phyloP scores from a whole-genome alignment of 2,329 filamentous ascomycete species.

The Colletotrichum cordylinicola region DNA sequence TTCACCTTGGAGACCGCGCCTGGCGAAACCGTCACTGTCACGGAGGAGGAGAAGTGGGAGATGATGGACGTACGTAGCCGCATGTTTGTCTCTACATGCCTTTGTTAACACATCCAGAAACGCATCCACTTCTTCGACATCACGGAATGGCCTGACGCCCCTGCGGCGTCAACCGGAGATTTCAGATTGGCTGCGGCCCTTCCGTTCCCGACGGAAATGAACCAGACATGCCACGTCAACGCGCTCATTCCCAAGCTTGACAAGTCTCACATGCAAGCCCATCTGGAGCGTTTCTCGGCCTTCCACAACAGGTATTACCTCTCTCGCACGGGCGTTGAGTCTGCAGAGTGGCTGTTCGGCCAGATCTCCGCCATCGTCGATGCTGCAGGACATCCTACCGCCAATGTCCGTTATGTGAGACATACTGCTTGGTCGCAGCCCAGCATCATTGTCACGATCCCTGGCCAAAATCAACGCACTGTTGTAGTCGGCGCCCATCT shows the following conservation, averaged over 20 bases:
- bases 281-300: constrained; percentile 60
- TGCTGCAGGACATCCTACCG: constrained; percentile 64
- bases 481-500: constrained; percentile 81
- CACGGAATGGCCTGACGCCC: constrained; percentile 25
- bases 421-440: constrained; percentile 75
- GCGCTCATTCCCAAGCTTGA: constrained; percentile 14
- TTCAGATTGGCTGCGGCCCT: constrained; percentile 9
- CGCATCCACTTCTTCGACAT: constrained; percentile 30
- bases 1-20: constrained; percentile 27
- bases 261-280: constrained; percentile 7
- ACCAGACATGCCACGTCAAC: constrained; percentile 24
- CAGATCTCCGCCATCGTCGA: constrained; percentile 69
- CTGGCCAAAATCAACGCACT: constrained; percentile 71
- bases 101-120: background rate
- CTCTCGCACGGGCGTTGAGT: constrained; percentile 69
- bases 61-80: constrained; percentile 26
- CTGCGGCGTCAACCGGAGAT: constrained; percentile 3
- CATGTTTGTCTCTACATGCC: accelerated
- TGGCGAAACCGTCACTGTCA: constrained; percentile 26
- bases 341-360: constrained; percentile 75
- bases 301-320: constrained; percentile 75
- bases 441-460: constrained; percentile 81
- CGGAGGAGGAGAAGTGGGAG: constrained; percentile 29
- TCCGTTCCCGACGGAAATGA: constrained; percentile 24
- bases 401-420: constrained; percentile 67